These are phyloP conservation scores for Neovahlkampfia damariscottae DNA, from an alignment of 78 protist genomes.

Conservation along the genomic window DNA sequence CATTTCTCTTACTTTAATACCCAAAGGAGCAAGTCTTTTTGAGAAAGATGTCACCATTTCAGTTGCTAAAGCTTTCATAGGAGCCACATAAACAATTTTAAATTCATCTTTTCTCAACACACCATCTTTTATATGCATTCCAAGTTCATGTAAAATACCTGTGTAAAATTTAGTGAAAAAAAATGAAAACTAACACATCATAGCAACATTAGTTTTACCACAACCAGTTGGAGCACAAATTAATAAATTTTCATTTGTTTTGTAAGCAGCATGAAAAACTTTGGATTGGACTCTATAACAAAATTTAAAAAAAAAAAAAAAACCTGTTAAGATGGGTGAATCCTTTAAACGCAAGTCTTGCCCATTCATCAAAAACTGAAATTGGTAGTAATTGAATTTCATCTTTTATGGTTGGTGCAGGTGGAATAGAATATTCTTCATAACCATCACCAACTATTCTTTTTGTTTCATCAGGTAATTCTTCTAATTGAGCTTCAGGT, in stretches of 20 bases:
- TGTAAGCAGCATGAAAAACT: constrained; percentile 66
- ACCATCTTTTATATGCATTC: constrained; percentile 8
- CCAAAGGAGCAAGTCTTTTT: constrained; percentile 56
- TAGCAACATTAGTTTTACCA: constrained; percentile 74
- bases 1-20: constrained; percentile 76
- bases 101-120: constrained; percentile 36
- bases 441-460: not conserved
- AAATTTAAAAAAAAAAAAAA: too few relatives aligned
- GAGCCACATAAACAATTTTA: constrained; percentile 97
- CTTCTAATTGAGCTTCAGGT: too few relatives aligned
- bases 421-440: not conserved
- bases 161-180: too few relatives aligned
- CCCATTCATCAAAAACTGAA: not conserved
- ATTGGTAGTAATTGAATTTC: not conserved
- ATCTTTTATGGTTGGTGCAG: not conserved
- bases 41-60: constrained; percentile 61
- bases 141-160: constrained; percentile 45
- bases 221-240: constrained; percentile 96
- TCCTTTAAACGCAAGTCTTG: not conserved
- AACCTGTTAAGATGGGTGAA: not conserved
- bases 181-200: constrained; percentile 49
- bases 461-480: too few relatives aligned
- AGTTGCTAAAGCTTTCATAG: constrained; percentile 98
- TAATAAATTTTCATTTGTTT: constrained; percentile 78
- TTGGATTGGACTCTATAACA: constrained; percentile 33